Base-by-base conservation (phyloP, 2,329 filamentous ascomycete genomes). In the Fusarium metavorans region DNA sequence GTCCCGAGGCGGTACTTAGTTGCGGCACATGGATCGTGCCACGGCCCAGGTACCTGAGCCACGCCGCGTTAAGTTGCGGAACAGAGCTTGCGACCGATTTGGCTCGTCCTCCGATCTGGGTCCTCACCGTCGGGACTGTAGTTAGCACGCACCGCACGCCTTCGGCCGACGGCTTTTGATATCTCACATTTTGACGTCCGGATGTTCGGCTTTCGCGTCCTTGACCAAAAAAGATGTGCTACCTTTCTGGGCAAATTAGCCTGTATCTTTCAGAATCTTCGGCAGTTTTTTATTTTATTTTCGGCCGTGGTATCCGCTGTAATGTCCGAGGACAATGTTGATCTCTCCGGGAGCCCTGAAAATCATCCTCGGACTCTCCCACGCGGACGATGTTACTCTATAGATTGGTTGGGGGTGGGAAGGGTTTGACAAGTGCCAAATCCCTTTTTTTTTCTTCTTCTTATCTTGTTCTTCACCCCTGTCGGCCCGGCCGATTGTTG, bases 331-430 rank as follows among this genome's bases (percentile, higher is more conserved):
- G 54, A 32, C 10, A 64, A 66, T 71, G 65, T 70, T 72, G 25
- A 66, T 56, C 41, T 16, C 39, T 32, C 23, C 16, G n/a, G 48
- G 23, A 25, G 37, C 50, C 37, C 27, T 32, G 30, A 52, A 35
- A 43, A 72, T 69, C 72, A 25, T 50, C 56, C 57, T 50, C 58
- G 61, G 52, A 56, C 48, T 66, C 72, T 62, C 61, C 61, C 59
- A 41, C 61, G 23, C 39, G 37, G 58, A 67, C 65, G 62, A 72
- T 75, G 66, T 70, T 67, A 75, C 68, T 70, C 72, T 75, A 60
- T 37, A 41, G 25, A 65, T 63, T 52, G 48, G 48, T 30, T 30
- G 45, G 23, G 57, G 48, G 39, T 20, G 39, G n/a, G 35, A 18
- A 30, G 58, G 27, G 64, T 70, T 68, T 58, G 39, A 64, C 72